phyloP scores from a whole-genome alignment of 2,329 filamentous ascomycete genomes.

The Aspergillus sp. region DNA sequence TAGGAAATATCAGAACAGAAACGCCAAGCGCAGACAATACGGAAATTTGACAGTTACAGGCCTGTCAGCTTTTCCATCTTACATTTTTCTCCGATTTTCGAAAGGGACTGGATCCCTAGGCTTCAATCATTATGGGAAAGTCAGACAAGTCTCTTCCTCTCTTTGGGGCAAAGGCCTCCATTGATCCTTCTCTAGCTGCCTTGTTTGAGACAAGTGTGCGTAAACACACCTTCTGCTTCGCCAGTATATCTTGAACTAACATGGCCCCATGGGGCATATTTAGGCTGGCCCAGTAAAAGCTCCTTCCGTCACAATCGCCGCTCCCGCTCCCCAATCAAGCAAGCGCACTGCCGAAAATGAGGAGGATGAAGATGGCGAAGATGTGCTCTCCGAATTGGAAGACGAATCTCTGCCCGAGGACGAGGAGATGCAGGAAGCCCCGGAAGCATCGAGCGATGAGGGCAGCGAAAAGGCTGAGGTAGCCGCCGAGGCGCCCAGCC shows the following conservation, averaged over 20 bases:
- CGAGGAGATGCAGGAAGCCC: slow-evolving; percentile 45
- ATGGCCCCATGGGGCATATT: slow-evolving; percentile 1
- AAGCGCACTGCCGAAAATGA: slow-evolving; percentile 25
- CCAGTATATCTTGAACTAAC: slow-evolving; percentile 9
- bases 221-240: slow-evolving; percentile 20
- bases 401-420: slow-evolving; percentile 35
- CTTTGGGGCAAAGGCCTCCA: slow-evolving; percentile 62
- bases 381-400: slow-evolving; percentile 31
- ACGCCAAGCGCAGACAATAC: background rate
- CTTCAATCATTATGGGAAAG: background rate
- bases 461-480: slow-evolving; percentile 49
- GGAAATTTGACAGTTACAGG: background rate
- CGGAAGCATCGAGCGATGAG: slow-evolving; percentile 46
- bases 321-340: slow-evolving; percentile 12
- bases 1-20: background rate
- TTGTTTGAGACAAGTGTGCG: slow-evolving; percentile 74
- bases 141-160: slow-evolving; percentile 32
- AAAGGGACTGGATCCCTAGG: background rate
- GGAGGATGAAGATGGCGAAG: slow-evolving; percentile 30
- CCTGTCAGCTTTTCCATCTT: background rate
- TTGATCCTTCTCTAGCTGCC: slow-evolving; percentile 70
- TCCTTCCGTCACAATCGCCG: slow-evolving; percentile 27
- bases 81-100: background rate
- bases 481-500: slow-evolving; percentile 29
- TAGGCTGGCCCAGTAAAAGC: slow-evolving; percentile 45